Percentiles rank a stretch among this genome's conserved stretches.
Conservation (phyloP, 805 yeast genomes). For the Candida vaughaniae region DNA sequence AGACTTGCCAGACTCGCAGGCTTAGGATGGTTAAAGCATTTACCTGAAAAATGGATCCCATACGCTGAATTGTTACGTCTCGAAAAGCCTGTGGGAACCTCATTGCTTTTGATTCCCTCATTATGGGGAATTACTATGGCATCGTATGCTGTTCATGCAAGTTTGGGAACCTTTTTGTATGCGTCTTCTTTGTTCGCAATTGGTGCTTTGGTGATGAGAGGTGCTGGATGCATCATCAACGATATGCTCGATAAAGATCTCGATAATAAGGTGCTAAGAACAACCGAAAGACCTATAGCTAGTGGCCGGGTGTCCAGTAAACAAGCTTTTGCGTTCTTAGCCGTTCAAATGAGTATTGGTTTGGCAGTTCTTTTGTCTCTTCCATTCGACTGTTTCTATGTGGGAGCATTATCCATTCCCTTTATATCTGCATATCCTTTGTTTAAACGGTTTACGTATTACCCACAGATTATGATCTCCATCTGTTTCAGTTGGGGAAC, state of each 20-base stretch:
- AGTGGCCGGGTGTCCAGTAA: constrained; percentile 72
- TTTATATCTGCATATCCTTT: constrained; percentile 86
- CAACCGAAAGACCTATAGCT: constrained; percentile 90
- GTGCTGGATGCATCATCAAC: constrained; percentile 96
- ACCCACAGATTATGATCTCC: constrained; percentile 84
- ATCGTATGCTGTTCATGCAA: constrained; percentile 69
- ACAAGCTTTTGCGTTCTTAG: constrained; percentile 70
- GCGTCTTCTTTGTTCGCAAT: constrained; percentile 71
- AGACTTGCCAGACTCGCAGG: constrained; percentile 47
- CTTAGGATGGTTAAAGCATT: constrained; percentile 48
- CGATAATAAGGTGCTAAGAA: constrained; percentile 83
- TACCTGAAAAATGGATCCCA: constrained; percentile 79
- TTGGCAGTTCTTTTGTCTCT: constrained; percentile 66
- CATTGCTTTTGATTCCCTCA: constrained; percentile 78
- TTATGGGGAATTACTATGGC: constrained; percentile 94
- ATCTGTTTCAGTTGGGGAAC: constrained; percentile 95
- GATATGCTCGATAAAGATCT: constrained; percentile 82
- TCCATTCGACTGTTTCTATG: constrained; percentile 76
- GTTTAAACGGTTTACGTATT: constrained; percentile 91
- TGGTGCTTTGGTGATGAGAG: constrained; percentile 91
- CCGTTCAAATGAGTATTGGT: constrained; percentile 73
- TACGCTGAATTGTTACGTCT: constrained; percentile 89
- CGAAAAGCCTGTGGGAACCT: constrained; percentile 96
- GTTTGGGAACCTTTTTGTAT: constrained; percentile 57
- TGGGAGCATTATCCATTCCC: constrained; percentile 79